Conservation (phyloP, 192 early-diverging fungal species). For the Coemansia brasiliensis region DNA sequence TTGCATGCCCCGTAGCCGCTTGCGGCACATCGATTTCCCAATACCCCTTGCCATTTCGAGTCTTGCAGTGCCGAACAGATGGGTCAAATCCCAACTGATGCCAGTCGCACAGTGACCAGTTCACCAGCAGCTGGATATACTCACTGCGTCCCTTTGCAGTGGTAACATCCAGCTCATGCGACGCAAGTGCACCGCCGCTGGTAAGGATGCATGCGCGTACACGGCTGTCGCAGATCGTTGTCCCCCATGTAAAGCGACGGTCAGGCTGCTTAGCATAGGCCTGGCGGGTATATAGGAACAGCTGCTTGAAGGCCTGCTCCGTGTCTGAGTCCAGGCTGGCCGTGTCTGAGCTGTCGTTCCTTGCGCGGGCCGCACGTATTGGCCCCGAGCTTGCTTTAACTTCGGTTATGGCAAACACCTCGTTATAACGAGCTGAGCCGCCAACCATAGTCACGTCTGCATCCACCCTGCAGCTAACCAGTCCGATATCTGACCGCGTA, state of each 20-base stretch:
- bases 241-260: neutral
- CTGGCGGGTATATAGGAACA: conserved; percentile 4
- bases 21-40: too few relatives aligned
- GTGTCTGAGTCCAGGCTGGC: too few relatives aligned
- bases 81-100: conserved; percentile 13
- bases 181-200: neutral
- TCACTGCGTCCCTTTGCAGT: neutral
- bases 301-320: conserved; percentile 2
- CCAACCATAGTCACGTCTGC: too few relatives aligned
- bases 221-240: neutral
- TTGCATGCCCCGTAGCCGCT: too few relatives aligned
- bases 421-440: too few relatives aligned
- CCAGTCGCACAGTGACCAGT: conserved; percentile 11
- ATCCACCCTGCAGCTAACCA: too few relatives aligned
- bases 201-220: neutral
- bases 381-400: too few relatives aligned
- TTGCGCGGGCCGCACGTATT: too few relatives aligned
- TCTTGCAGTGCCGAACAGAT: neutral
- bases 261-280: conserved; percentile 5
- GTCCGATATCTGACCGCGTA: too few relatives aligned
- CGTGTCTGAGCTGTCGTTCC: too few relatives aligned
- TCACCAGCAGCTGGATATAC: conserved; percentile 7
- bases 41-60: too few relatives aligned
- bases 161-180: neutral
- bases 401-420: too few relatives aligned